Evolutionary conservation across 495 filamentous ascomycete genomes (phyloP).

Genomic region (Neurospora discreta): DNA sequence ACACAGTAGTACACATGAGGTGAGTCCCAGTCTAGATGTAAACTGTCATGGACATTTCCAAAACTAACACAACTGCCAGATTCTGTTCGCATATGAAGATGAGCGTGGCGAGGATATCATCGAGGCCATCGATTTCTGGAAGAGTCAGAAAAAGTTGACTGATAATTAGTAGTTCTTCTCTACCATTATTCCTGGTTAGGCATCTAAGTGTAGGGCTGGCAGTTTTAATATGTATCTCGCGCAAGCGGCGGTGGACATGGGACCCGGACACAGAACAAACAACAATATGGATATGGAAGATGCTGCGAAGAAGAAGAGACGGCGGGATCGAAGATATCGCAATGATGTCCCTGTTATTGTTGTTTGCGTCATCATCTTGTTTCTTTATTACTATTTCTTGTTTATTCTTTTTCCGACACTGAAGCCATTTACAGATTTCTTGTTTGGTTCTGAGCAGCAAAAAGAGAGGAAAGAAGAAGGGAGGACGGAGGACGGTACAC

Average conservation of each 20-base stretch:
- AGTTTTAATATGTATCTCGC: background rate
- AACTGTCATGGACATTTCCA: background rate
- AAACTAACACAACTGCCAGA: slow-evolving; percentile 41
- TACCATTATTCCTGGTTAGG: background rate
- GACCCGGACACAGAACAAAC: background rate
- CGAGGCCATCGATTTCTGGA: slow-evolving; percentile 96
- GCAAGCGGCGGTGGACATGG: background rate
- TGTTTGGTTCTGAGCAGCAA: background rate
- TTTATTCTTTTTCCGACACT: background rate
- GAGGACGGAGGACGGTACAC: background rate
- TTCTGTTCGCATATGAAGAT: slow-evolving; percentile 94
- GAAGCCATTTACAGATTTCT: background rate
- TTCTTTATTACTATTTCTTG: background rate
- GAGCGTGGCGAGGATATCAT: slow-evolving; percentile 91
- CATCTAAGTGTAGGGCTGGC: background rate
- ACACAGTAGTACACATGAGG: slow-evolving; percentile 92
- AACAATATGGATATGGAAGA: background rate
- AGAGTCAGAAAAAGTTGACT: slow-evolving; percentile 39
- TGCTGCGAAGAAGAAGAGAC: background rate
- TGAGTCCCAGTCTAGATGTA: slow-evolving; percentile 31
- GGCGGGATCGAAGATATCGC: background rate
- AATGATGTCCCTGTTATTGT: background rate
- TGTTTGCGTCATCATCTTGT: background rate
- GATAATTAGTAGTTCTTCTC: background rate
- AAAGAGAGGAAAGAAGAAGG: background rate